Conservation (phyloP, 345 rosid genomes). For the Abelmoschus esculentus region DNA sequence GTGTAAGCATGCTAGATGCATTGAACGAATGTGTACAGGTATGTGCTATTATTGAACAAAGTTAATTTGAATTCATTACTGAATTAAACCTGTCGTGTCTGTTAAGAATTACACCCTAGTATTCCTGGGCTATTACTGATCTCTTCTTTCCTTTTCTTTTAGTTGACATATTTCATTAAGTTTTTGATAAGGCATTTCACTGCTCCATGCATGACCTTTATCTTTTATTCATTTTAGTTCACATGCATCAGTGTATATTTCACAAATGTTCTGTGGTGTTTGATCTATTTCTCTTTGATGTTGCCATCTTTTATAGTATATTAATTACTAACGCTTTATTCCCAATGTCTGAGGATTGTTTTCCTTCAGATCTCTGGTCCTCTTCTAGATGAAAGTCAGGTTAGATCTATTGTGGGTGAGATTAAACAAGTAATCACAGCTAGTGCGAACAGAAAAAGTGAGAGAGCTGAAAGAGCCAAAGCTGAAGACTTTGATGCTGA, state of each 20-base stretch:
- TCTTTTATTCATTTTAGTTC: background rate
- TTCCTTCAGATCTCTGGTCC: too few relatives aligned
- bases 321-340: too few relatives aligned
- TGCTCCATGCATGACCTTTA: background rate
- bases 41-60: conserved; percentile 2
- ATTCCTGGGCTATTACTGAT: background rate
- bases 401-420: background rate
- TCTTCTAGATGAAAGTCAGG: too few relatives aligned
- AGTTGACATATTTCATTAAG: background rate
- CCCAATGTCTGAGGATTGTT: too few relatives aligned
- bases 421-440: too few relatives aligned
- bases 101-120: background rate
- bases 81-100: background rate
- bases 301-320: too few relatives aligned
- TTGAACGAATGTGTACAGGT: conserved; percentile 96
- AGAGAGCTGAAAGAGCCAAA: too few relatives aligned
- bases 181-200: background rate
- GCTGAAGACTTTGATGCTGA: background rate
- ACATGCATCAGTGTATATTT: too few relatives aligned
- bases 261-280: too few relatives aligned
- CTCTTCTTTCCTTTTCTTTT: background rate
- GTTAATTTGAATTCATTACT: background rate
- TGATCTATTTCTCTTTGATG: too few relatives aligned
- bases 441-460: too few relatives aligned
- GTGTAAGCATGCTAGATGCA: conserved; percentile 92